Evolutionary conservation across 768 basidiomycete genomes (phyloP), one percentile per base, ranked within the genome.

Genomic region (Russula sp.): DNA sequence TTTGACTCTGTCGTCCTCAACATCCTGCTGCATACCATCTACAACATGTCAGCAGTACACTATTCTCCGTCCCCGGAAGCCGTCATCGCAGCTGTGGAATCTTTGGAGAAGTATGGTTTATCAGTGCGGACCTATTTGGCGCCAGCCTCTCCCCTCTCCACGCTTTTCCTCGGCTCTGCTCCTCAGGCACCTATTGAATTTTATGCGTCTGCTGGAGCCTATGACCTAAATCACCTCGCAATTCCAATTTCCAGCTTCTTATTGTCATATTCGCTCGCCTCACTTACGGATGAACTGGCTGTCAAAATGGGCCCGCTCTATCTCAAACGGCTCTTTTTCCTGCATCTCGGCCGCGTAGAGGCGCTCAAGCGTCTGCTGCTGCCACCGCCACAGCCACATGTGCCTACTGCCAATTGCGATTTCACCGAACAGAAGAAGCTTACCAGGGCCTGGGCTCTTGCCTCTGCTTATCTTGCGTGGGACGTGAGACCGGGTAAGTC

Each of bases 391-490:
- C 83, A 84, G 60, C 85, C 87, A 3, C 90, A 92, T 71, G 78
- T 85, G n/a, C 87, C 90, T 18, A 90, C 84, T 0, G 70, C 79
- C 5, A 72, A 73, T 24, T 92, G 90, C 69, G 88, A 90, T 72
- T 86, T 87, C 70, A 74, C 80, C 0, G 86, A 90, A 70, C 90
- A 92, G 76, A 91, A 90, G 76, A 89, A 83, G 71, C 71, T 92
- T 42, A 88, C 88, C 13, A 77, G 90, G 51, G 90, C 90, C 6
- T 92, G 90, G 90, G 88, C 90, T 16, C 75, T 92, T 36, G 90
- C 90, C 26, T 84, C 87, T 2, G 90, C 90, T 13, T 91, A 91
- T 75, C 81, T 92, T 8, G 88, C 88, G 11, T 92, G 90, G 90
- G 90, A 91, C 74, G 87, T 88, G 40, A 79, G 88, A 61, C 88